Conservation (phyloP, 306 rosid species). For the Lathyrus aphaca region DNA sequence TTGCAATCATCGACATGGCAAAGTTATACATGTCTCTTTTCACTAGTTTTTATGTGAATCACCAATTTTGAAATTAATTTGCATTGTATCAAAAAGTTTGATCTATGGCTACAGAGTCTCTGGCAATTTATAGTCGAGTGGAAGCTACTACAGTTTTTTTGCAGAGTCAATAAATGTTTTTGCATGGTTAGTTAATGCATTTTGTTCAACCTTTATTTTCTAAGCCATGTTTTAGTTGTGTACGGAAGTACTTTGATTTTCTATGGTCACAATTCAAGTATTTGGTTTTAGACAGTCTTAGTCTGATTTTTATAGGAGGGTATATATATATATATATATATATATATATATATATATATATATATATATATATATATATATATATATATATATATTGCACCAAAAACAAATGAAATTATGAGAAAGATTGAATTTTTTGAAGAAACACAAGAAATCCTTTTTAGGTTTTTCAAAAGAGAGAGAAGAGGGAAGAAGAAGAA, state of each 20-base stretch:
- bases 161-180: slow-evolving; percentile 30
- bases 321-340: too few species aligned
- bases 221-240: neutral
- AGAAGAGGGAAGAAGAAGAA: too few species aligned
- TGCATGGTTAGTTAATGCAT: slow-evolving; percentile 29
- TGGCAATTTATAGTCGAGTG: slow-evolving; percentile 16
- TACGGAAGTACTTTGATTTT: neutral
- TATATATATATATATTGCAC: too few species aligned
- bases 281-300: too few species aligned
- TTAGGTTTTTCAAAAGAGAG: too few species aligned
- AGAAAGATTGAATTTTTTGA: too few species aligned
- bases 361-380: too few species aligned
- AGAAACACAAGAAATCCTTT: too few species aligned
- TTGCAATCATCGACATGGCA: slow-evolving; percentile 10
- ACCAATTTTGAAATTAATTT: slow-evolving; percentile 13
- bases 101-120: neutral
- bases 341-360: too few species aligned
- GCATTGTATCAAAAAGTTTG: neutral
- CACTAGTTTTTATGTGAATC: slow-evolving; percentile 33
- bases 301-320: too few species aligned
- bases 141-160: slow-evolving; percentile 23
- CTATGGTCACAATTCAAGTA: neutral
- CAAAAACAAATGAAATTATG: too few species aligned
- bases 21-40: slow-evolving; percentile 43
- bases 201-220: neutral